Conservation (phyloP, 305 asterid genomes). For the Plantago coronopus region DNA sequence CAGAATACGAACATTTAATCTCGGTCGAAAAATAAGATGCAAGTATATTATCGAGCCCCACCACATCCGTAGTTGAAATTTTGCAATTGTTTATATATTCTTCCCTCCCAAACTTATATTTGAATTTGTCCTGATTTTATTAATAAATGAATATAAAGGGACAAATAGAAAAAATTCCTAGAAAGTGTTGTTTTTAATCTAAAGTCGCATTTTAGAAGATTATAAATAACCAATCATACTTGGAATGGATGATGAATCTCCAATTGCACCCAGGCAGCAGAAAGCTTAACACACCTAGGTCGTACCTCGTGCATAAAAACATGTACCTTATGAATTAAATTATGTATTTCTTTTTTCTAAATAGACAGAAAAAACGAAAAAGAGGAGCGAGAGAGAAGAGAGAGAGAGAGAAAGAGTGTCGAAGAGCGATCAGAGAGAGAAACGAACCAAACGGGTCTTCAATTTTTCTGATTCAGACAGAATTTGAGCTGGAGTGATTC, state of each 20-base stretch:
- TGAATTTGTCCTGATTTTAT: no score
- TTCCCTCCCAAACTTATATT: no score
- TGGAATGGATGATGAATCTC: conserved; percentile 22
- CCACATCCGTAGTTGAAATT: no score
- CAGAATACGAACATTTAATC: no score
- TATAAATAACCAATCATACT: no score
- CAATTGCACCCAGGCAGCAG: conserved; percentile 31
- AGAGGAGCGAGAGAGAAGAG: conserved; percentile 28
- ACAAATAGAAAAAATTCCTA: no score
- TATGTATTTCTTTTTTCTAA: conserved; percentile 18
- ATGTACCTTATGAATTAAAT: conserved; percentile 31
- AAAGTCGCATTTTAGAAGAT: no score
- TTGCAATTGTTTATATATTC: no score
- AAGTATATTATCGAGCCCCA: no score
- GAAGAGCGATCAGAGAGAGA: conserved; percentile 45
- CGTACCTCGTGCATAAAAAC: conserved; percentile 25
- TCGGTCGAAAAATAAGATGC: background rate
- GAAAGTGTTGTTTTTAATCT: no score
- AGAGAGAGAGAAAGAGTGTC: background rate
- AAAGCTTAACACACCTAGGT: conserved; percentile 8
- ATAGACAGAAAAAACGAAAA: conserved; percentile 28
- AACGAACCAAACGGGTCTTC: conserved; percentile 36
- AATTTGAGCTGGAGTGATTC: conserved; percentile 10
- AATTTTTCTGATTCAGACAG: conserved; percentile 32
- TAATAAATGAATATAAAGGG: no score